phyloP scores from a whole-genome alignment of 2,329 filamentous ascomycete genomes.

The Colletotrichum eleusines region DNA sequence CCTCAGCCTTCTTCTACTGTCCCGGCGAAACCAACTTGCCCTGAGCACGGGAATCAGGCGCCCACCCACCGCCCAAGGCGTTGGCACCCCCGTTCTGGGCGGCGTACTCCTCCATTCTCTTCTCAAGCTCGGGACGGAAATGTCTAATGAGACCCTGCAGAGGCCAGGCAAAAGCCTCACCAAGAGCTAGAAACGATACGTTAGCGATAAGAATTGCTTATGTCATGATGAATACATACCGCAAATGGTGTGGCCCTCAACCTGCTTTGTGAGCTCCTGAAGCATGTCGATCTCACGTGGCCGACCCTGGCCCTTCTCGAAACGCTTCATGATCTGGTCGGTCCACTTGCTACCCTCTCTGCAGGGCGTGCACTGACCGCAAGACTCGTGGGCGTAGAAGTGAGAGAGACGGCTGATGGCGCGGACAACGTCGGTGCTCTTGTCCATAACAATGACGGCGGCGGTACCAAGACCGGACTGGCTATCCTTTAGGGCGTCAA shows the following conservation, averaged over 20 bases:
- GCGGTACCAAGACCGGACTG: slow-evolving; percentile 98
- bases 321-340: slow-evolving; percentile 97
- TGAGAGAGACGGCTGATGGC: slow-evolving; percentile 92
- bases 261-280: slow-evolving; percentile 98
- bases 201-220: slow-evolving; percentile 45
- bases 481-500: slow-evolving; percentile 96
- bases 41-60: slow-evolving; percentile 77
- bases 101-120: slow-evolving; percentile 85
- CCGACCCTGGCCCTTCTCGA: slow-evolving; percentile 90
- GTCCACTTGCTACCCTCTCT: slow-evolving; percentile 99
- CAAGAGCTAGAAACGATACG: slow-evolving; percentile 71
- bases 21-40: slow-evolving; percentile 90
- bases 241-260: slow-evolving; percentile 99
- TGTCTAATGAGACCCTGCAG: slow-evolving; percentile 98
- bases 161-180: slow-evolving; percentile 98
- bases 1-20: slow-evolving; percentile 74
- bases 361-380: slow-evolving; percentile 99
- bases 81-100: slow-evolving; percentile 75
- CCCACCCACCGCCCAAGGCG: slow-evolving; percentile 89
- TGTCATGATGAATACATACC: slow-evolving; percentile 65
- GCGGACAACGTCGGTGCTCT: slow-evolving; percentile 94
- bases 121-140: slow-evolving; percentile 96
- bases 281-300: slow-evolving; percentile 99
- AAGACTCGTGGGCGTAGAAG: slow-evolving; percentile 99
- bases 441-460: slow-evolving; percentile 99